These are phyloP conservation scores for Phallus indusiatus DNA, from an alignment of 768 basidiomycete genomes.

Conservation along the genomic window DNA sequence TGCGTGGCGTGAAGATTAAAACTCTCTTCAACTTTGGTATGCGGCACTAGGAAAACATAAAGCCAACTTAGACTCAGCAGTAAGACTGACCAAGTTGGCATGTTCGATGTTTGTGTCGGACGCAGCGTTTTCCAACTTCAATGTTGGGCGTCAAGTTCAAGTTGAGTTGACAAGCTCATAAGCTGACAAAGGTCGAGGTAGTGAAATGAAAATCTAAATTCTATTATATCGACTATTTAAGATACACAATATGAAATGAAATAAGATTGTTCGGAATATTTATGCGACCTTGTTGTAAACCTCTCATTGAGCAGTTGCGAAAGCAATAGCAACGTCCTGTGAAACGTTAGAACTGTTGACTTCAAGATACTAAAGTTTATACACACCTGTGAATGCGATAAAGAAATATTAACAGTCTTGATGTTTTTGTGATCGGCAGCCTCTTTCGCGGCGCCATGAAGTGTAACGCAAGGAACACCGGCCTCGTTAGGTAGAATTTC, in stretches of 20 bases:
- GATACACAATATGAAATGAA: not conserved
- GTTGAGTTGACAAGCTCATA: too few relatives aligned
- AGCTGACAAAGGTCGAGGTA: too few relatives aligned
- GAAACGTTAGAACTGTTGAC: slow-evolving; percentile 2
- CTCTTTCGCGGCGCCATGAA: slow-evolving; percentile 71
- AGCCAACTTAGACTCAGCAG: slow-evolving; percentile 29
- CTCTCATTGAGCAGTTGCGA: slow-evolving; percentile 35
- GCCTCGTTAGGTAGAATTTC: slow-evolving; percentile 76
- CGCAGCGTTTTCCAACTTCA: too few relatives aligned
- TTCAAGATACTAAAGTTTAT: not conserved
- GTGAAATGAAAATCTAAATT: too few relatives aligned
- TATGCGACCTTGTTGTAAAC: not conserved
- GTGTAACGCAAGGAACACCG: slow-evolving; percentile 70
- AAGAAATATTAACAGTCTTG: slow-evolving; percentile 64
- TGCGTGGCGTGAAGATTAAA: slow-evolving; percentile 91
- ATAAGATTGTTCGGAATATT: not conserved
- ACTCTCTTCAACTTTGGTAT: slow-evolving; percentile 95
- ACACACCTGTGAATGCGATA: slow-evolving; percentile 89
- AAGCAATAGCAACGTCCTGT: slow-evolving; percentile 78
- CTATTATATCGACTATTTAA: not conserved
- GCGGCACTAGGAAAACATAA: slow-evolving; percentile 75
- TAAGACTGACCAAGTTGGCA: not conserved
- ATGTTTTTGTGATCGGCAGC: slow-evolving; percentile 70
- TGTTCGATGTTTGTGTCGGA: not conserved
- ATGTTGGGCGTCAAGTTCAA: too few relatives aligned